phyloP scores from a whole-genome alignment of 139 green algal genomes.

The Chlorella vulgaris region DNA sequence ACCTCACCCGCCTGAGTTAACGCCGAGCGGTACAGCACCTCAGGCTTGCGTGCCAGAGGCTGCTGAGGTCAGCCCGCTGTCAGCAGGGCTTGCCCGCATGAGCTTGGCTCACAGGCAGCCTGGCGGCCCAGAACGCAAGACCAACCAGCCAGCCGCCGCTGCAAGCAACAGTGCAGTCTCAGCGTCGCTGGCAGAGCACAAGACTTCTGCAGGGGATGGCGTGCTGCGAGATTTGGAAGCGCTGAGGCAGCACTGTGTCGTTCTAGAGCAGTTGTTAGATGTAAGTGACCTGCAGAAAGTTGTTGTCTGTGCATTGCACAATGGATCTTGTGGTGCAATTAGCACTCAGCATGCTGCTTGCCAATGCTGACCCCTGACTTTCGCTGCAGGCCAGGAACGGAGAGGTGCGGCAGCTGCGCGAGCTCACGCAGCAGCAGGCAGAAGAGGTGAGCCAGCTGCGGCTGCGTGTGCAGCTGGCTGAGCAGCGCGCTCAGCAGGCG shows the following conservation, averaged over 20 bases:
- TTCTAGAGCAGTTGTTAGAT: constrained; percentile 35
- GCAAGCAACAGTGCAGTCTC: no score
- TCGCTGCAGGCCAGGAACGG: not conserved
- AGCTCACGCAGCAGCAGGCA: constrained; percentile 8
- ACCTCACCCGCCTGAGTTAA: no score
- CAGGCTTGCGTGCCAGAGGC: no score
- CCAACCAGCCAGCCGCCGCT: no score
- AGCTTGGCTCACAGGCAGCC: not conserved
- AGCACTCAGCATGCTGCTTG: not conserved
- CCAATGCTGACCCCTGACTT: not conserved
- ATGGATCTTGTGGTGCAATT: not conserved
- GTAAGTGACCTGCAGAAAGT: not conserved
- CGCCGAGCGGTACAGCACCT: no score
- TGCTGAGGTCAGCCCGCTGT: constrained; percentile 6
- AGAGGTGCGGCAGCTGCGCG: not conserved
- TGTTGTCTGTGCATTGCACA: not conserved
- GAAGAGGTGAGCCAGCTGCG: constrained; percentile 1
- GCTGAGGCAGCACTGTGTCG: constrained; percentile 22
- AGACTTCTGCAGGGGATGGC: not conserved
- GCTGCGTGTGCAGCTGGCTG: not conserved
- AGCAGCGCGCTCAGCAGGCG: not conserved
- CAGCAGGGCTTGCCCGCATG: constrained; percentile 10
- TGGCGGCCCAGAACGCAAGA: no score
- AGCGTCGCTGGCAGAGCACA: not conserved
- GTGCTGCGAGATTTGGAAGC: not conserved